Evolutionary conservation across 441 rosid species (phyloP).

Genomic region (Eutrema salsugineum): DNA sequence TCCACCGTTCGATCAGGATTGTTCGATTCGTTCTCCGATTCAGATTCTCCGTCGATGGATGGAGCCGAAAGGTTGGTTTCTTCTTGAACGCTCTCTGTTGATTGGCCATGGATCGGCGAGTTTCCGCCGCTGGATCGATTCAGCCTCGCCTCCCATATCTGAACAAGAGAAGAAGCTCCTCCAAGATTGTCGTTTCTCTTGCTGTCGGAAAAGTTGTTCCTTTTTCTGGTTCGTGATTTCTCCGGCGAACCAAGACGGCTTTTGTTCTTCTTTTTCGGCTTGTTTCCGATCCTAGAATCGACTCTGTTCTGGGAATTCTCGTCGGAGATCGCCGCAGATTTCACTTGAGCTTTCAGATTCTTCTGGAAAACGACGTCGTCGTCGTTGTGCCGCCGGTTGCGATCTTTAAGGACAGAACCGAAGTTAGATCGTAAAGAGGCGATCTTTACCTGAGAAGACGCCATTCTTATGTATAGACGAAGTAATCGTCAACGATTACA

Average conservation of each 20-base stretch:
- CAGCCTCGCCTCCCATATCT: constrained; percentile 91
- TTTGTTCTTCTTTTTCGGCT: neutral
- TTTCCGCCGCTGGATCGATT: constrained; percentile 33
- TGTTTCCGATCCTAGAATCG: constrained; percentile 17
- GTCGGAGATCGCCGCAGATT: constrained; percentile 30
- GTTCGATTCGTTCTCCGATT: constrained; percentile 33
- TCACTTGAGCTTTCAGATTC: constrained; percentile 48
- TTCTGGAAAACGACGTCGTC: constrained; percentile 41
- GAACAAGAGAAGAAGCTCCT: constrained; percentile 89
- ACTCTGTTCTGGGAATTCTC: constrained; percentile 23
- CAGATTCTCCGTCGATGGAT: constrained; percentile 33
- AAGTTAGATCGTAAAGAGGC: constrained; percentile 47
- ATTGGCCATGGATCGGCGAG: constrained; percentile 26
- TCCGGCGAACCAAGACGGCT: constrained; percentile 21
- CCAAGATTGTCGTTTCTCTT: constrained; percentile 23
- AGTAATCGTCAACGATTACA: neutral
- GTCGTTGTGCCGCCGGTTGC: constrained; percentile 21
- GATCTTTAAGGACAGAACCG: constrained; percentile 59
- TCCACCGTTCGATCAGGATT: constrained; percentile 8
- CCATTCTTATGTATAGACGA: constrained; percentile 37
- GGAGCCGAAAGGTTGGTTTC: constrained; percentile 19
- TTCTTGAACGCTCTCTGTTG: constrained; percentile 21
- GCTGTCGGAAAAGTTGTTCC: neutral
- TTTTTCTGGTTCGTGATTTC: neutral
- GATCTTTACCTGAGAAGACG: constrained; percentile 62